phyloP scores from a whole-genome alignment of 345 rosid genomes.

The Brassica nigra region DNA sequence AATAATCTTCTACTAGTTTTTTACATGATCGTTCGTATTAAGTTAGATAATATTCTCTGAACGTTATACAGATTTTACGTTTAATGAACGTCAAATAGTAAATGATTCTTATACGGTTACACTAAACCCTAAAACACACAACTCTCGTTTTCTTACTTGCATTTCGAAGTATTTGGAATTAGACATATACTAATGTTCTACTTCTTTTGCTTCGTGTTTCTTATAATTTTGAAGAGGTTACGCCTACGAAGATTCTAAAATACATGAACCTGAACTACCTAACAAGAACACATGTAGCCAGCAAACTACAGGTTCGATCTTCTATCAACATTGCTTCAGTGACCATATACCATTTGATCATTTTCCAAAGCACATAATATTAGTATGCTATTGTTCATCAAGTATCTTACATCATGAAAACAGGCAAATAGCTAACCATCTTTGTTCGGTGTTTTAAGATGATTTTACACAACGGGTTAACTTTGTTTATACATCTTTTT shows the following conservation, averaged over 20 bases:
- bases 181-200: not conserved
- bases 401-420: not conserved
- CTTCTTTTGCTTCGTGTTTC: conserved; percentile 2
- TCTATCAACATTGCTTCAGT: not conserved
- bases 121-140: not conserved
- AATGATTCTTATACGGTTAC: not conserved
- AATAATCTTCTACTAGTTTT: not conserved
- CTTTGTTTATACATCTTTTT: not conserved
- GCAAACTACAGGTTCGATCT: conserved; percentile 67
- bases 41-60: not conserved
- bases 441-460: not conserved
- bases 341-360: not conserved
- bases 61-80: not conserved
- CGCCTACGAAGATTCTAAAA: conserved; percentile 61
- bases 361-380: not conserved
- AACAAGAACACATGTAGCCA: conserved; percentile 63
- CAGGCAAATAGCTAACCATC: not conserved
- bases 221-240: conserved; percentile 52
- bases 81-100: not conserved
- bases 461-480: not conserved
- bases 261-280: conserved; percentile 57
- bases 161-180: not conserved
- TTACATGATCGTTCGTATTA: not conserved
- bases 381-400: not conserved
- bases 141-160: not conserved